Base-by-base conservation (phyloP, 148 eudicot species). In the Selenicereus undatus region DNA sequence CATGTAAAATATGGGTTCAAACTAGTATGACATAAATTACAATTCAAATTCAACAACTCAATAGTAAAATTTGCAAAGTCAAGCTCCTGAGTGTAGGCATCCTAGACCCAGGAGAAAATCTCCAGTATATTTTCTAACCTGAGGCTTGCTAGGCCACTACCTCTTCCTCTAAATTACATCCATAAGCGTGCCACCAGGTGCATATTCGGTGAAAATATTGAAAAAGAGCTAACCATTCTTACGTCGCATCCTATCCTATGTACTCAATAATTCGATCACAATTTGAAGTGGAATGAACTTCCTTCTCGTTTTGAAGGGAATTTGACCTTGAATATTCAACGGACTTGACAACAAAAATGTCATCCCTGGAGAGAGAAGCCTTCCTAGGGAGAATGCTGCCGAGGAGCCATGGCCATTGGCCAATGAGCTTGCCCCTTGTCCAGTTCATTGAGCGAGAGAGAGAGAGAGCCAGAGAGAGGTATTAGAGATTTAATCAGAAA, bases 341-440 rank as follows among this genome's bases (percentile, higher is more conserved):
- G 13, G 79, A 77, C 45, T 84, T 87, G 77, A 80, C 81, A 0
- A 77, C 81, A 11, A 77, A 51, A 22, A 50, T 39, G 1, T 84
- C 79, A 22, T 83, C 86, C 3, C 29, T 54, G n/a, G n/a, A 14
- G 76, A 39, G 14, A 39, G 35, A 5, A 5, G n/a, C 78, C 26
- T 39, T 8, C 76, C 86, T 73, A 84, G 78, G 75, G 66, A 82
- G 35, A 85, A 85, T 1, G 24, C 51, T 8, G 88, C 88, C 73
- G 83, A 79, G 36, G 88, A 80, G 66, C 88, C 85, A 7, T n/a
- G n/a, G n/a, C n/a, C n/a, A n/a, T n/a, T 62, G 88, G 45, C 88
- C 88, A 1, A 82, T 76, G 85, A 82, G 52, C 78, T 76, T 56
- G 52, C 85, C 88, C 56, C 84, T 85, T 4, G 24, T 80, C 85